Percentiles rank a stretch among this genome's conserved stretches.
Evolutionary conservation across 805 yeast species (phyloP).

Genomic region (Diddensiella santjacobensis): DNA sequence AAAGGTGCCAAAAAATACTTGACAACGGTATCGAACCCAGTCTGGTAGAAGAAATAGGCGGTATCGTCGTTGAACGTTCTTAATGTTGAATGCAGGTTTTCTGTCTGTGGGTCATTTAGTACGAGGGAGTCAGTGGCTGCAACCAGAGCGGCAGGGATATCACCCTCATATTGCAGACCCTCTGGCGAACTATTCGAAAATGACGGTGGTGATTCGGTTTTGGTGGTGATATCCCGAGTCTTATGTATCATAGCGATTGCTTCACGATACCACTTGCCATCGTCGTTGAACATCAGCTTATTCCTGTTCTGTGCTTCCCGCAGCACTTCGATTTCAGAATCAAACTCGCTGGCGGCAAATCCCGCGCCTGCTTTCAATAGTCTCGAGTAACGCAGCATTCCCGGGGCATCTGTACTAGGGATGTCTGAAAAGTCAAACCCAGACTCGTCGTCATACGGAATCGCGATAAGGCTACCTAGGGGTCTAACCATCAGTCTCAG

Average conservation of each 20-base stretch:
- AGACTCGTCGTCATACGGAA: conserved; percentile 19
- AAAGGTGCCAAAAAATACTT: conserved; percentile 69
- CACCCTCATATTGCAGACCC: conserved; percentile 2
- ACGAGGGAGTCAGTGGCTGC: not conserved
- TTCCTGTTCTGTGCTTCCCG: conserved; percentile 52
- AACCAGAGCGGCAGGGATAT: conserved; percentile 5
- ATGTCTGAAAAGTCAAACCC: conserved; percentile 9
- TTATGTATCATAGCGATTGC: conserved; percentile 56
- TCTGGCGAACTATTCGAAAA: conserved; percentile 24
- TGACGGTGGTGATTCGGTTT: not conserved
- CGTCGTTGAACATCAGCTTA: conserved; percentile 54
- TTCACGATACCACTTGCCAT: conserved; percentile 47
- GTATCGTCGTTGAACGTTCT: conserved; percentile 35
- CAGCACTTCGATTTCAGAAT: conserved; percentile 56
- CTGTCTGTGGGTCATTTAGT: not conserved
- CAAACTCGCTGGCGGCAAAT: conserved; percentile 52
- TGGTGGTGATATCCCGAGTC: conserved; percentile 34
- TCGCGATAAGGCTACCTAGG: conserved; percentile 22
- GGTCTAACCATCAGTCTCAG: conserved; percentile 62
- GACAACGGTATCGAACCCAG: conserved; percentile 64
- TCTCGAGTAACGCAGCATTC: conserved; percentile 49
- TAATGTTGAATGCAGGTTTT: not conserved
- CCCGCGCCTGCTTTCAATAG: conserved; percentile 61
- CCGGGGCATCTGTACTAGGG: conserved; percentile 11
- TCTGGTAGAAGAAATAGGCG: conserved; percentile 73